Conservation (phyloP, 306 rosid genomes). For the Vigna unguiculata region DNA sequence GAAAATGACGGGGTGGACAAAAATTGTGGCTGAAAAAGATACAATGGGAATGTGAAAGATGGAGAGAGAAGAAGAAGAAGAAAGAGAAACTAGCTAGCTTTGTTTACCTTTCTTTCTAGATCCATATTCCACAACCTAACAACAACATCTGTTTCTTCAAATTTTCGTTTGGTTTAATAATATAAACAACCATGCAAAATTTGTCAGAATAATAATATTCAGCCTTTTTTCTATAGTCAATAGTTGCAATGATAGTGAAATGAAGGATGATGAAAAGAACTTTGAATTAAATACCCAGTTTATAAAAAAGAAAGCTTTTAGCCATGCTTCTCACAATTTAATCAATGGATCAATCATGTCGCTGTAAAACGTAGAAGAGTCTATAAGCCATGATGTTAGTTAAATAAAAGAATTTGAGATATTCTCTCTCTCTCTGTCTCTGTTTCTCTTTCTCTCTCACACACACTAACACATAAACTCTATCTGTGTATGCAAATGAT, state of each 20-base stretch:
- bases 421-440: conserved; percentile 35
- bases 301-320: conserved; percentile 44
- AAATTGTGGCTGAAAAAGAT: conserved; percentile 43
- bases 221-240: conserved; percentile 49
- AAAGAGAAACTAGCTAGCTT: too few relatives aligned
- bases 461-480: conserved; percentile 8
- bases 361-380: conserved; percentile 64
- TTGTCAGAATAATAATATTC: conserved; percentile 67
- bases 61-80: too few relatives aligned
- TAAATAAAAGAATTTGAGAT: conserved; percentile 41
- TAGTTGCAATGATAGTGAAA: conserved; percentile 48
- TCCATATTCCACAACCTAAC: conserved; percentile 37
- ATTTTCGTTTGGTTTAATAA: conserved; percentile 32
- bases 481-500: conserved; percentile 52
- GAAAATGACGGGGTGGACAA: conserved; percentile 51
- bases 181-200: conserved; percentile 62
- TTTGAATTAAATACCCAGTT: neutral
- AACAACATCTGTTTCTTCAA: conserved; percentile 42
- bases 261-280: conserved; percentile 32
- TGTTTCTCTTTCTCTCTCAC: conserved; percentile 32
- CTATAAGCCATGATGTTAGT: conserved; percentile 55
- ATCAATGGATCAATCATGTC: conserved; percentile 77
- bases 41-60: conserved; percentile 24
- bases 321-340: conserved; percentile 57
- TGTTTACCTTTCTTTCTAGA: conserved; percentile 25